A percentile compares a stretch with the other conserved stretches of the same genome.
Conservation (phyloP, 352 stramenopile genomes). For the Globisporangium uncinulatum region DNA sequence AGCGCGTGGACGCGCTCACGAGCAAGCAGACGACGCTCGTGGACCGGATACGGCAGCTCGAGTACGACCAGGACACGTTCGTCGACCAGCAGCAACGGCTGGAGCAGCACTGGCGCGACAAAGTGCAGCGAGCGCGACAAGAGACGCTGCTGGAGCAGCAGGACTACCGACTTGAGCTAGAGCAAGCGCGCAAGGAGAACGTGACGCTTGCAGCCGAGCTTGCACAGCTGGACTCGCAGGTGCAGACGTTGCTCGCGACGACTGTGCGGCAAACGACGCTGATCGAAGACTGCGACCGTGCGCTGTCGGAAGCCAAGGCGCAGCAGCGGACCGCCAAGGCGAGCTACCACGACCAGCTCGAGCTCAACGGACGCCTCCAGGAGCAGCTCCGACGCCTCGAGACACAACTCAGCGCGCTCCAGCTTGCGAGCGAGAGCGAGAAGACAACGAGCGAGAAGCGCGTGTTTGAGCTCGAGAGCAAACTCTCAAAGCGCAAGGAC, state of each 20-base stretch:
- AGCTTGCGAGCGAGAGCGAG: slow-evolving; percentile 17
- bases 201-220: slow-evolving; percentile 22
- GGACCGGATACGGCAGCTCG: slow-evolving; percentile 30
- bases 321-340: slow-evolving; percentile 26
- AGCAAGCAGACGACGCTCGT: slow-evolving; percentile 19
- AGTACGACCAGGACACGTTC: slow-evolving; percentile 22
- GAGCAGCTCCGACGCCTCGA: slow-evolving; percentile 33
- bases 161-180: slow-evolving; percentile 21
- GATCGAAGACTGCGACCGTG: slow-evolving; percentile 69
- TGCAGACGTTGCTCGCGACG: slow-evolving; percentile 47
- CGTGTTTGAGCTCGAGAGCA: slow-evolving; percentile 26
- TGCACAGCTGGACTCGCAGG: slow-evolving; percentile 31
- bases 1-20: slow-evolving; percentile 18
- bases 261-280: slow-evolving; percentile 62
- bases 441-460: slow-evolving; percentile 20
- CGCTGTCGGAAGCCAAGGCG: slow-evolving; percentile 34
- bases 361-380: slow-evolving; percentile 24
- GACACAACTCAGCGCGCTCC: slow-evolving; percentile 20
- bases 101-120: slow-evolving; percentile 32
- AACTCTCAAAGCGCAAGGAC: slow-evolving; percentile 35
- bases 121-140: slow-evolving; percentile 16
- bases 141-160: slow-evolving; percentile 19
- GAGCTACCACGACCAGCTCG: slow-evolving; percentile 42
- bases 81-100: slow-evolving; percentile 15
- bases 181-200: slow-evolving; percentile 20